A percentile compares a stretch with the other conserved stretches of the same genome.
Evolutionary conservation across 371 early-diverging fungal genomes (phyloP).

Genomic region (Massospora cicadina): DNA sequence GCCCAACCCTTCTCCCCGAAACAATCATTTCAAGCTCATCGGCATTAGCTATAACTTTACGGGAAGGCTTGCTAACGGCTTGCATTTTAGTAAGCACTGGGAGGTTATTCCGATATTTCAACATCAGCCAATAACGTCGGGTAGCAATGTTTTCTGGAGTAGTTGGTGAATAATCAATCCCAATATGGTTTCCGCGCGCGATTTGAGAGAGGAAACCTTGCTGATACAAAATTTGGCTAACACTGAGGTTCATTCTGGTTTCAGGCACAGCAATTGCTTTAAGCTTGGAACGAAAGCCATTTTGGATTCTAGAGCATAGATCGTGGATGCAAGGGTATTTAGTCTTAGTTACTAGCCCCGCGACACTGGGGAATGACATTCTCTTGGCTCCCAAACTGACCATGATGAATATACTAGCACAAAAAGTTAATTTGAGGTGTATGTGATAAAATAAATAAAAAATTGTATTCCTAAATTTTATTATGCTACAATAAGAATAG

Average conservation of each 20-base stretch:
- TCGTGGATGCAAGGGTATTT: constrained; percentile 68
- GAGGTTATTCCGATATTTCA: constrained; percentile 77
- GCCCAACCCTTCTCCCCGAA: constrained; percentile 47
- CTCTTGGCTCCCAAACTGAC: not conserved
- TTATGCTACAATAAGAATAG: too few species aligned
- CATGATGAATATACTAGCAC: constrained; percentile 6
- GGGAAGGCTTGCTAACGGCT: constrained; percentile 63
- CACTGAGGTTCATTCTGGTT: constrained; percentile 71
- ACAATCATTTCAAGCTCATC: constrained; percentile 58
- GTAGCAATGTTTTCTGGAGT: constrained; percentile 70
- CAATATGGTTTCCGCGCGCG: constrained; percentile 55
- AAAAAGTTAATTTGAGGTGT: too few species aligned
- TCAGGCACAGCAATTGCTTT: constrained; percentile 76
- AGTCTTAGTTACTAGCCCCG: constrained; percentile 3
- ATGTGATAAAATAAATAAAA: too few species aligned
- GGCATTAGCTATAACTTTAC: constrained; percentile 57
- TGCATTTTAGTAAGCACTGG: constrained; percentile 59
- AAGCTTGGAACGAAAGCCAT: constrained; percentile 66
- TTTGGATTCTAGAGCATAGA: constrained; percentile 81
- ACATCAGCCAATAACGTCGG: constrained; percentile 76
- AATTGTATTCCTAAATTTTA: too few species aligned
- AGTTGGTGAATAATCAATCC: constrained; percentile 59
- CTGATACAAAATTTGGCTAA: constrained; percentile 68
- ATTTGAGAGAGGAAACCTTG: constrained; percentile 81
- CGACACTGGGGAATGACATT: constrained; percentile 1